Conservation (phyloP, 305 asterid genomes). For the Lippia alba region DNA sequence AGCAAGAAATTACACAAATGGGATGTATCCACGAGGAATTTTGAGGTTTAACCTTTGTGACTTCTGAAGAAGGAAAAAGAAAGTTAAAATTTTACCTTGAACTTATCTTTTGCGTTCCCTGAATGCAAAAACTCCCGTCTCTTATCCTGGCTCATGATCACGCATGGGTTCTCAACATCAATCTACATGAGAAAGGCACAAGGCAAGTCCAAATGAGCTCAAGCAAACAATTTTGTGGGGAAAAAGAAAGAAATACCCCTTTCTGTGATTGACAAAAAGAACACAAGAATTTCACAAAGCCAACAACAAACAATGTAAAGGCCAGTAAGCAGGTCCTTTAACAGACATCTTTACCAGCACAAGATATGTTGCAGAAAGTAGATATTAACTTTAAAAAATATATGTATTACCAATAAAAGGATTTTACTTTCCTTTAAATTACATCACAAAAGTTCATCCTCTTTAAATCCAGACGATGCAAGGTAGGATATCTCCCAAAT, state of each 20-base stretch:
- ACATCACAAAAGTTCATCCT: too few relatives aligned
- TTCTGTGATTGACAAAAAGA: conserved; percentile 5
- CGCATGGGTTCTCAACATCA: conserved; percentile 99
- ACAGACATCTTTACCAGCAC: conserved; percentile 11
- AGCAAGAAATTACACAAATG: conserved; percentile 3
- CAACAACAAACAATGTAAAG: conserved; percentile 1
- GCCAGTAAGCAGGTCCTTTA: conserved; percentile 27
- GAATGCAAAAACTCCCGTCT: conserved; percentile 97
- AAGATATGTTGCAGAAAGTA: conserved; percentile 3
- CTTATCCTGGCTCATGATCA: conserved; percentile 95
- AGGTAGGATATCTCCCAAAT: too few relatives aligned
- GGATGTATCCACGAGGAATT: conserved; percentile 1
- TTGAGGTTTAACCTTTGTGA: conserved; percentile 18
- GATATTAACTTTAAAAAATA: conserved; percentile 6
- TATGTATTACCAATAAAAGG: neutral
- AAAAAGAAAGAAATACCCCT: conserved; percentile 13
- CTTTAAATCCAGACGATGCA: too few relatives aligned
- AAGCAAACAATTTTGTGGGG: conserved; percentile 2
- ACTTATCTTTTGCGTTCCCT: conserved; percentile 88
- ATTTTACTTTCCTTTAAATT: conserved; percentile 3
- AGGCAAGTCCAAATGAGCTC: conserved; percentile 21
- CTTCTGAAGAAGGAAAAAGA: conserved; percentile 20
- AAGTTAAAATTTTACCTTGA: conserved; percentile 60
- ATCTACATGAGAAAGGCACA: conserved; percentile 62
- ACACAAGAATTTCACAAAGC: conserved; percentile 13